These are phyloP conservation scores for Eremochloa ophiuroides DNA, from an alignment of 176 grass and related monocot genomes.

Conservation along the genomic window DNA sequence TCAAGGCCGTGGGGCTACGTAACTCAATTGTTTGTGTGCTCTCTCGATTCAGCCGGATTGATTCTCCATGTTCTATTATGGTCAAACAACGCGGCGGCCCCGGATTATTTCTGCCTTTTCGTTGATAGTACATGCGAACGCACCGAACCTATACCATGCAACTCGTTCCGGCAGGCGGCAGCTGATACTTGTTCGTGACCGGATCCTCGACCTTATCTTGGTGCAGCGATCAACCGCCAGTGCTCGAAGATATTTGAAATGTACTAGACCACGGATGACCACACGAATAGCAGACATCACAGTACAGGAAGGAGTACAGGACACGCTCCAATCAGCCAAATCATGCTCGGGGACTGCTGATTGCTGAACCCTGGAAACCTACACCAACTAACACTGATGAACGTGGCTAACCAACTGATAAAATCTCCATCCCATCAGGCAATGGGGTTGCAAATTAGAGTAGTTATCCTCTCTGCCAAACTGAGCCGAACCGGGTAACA, in stretches of 20 bases:
- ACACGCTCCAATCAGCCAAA: neutral
- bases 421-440: neutral
- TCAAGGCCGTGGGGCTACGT: neutral
- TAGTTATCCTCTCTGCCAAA: neutral
- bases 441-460: neutral
- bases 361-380: neutral
- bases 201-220: neutral
- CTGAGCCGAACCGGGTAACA: neutral
- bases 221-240: too few species aligned
- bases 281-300: neutral
- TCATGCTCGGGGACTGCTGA: neutral
- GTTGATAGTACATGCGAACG: neutral
- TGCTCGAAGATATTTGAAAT: neutral
- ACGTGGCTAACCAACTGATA: neutral
- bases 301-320: neutral
- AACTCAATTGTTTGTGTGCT: neutral
- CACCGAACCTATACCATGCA: neutral
- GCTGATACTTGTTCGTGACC: neutral
- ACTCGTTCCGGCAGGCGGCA: neutral
- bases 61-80: neutral
- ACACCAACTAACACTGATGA: too few species aligned
- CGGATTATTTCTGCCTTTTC: neutral
- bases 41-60: neutral
- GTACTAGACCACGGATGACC: neutral
- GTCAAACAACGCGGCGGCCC: slow-evolving; percentile 24